Percentiles rank a stretch among this genome's conserved stretches.
phyloP scores from a whole-genome alignment of 176 grass and related monocot genomes.

The Oryza nivara region DNA sequence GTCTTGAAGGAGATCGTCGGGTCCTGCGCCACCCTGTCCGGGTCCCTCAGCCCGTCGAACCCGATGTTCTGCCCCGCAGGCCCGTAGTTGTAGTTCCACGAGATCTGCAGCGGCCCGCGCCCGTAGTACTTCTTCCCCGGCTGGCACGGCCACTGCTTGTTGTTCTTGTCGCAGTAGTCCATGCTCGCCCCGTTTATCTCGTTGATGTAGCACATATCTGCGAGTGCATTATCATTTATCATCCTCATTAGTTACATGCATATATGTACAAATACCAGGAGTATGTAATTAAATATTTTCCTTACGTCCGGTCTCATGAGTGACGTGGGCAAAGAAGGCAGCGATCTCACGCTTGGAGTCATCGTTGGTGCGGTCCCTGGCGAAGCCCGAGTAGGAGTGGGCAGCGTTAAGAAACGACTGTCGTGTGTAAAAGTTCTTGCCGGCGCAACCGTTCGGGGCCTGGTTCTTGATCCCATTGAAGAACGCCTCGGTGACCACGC shows the following conservation, averaged over 20 bases:
- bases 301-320: slow-evolving; percentile 68
- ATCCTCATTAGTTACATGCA: background rate
- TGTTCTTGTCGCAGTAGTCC: slow-evolving; percentile 47
- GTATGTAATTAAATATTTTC: too few relatives aligned
- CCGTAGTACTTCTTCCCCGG: slow-evolving; percentile 63
- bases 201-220: slow-evolving; percentile 87
- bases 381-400: slow-evolving; percentile 48
- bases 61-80: slow-evolving; percentile 63
- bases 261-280: too few relatives aligned
- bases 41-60: slow-evolving; percentile 67
- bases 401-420: slow-evolving; percentile 47
- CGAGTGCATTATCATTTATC: background rate
- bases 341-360: slow-evolving; percentile 74
- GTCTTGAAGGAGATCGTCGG: slow-evolving; percentile 65
- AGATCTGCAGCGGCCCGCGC: slow-evolving; percentile 65
- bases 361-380: slow-evolving; percentile 32
- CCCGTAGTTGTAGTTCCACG: slow-evolving; percentile 91
- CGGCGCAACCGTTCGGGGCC: slow-evolving; percentile 46
- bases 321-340: slow-evolving; percentile 76
- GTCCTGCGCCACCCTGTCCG: slow-evolving; percentile 67
- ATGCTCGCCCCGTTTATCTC: slow-evolving; percentile 56
- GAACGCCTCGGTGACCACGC: slow-evolving; percentile 25
- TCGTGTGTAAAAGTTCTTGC: slow-evolving; percentile 66
- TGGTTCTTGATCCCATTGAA: slow-evolving; percentile 62
- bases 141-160: slow-evolving; percentile 57